Conservation (phyloP, 2,329 filamentous ascomycete genomes). For the Fusarium dimerum region DNA sequence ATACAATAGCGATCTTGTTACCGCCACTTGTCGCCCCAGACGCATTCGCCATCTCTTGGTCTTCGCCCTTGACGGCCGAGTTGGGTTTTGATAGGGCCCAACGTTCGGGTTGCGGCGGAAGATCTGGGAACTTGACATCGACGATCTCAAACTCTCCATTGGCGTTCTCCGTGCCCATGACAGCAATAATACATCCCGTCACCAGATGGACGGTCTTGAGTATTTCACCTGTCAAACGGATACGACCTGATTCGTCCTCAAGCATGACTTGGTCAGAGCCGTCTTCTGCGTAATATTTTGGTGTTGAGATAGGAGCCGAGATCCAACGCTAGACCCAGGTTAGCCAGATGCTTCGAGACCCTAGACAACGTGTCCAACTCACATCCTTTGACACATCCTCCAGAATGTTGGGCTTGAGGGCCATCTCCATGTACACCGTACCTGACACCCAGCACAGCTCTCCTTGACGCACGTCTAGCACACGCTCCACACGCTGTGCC, state of each 20-base stretch:
- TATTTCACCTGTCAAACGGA: slow-evolving; percentile 73
- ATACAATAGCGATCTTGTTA: slow-evolving; percentile 81
- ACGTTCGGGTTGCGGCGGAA: slow-evolving; percentile 77
- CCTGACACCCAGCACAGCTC: slow-evolving; percentile 94
- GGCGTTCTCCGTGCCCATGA: slow-evolving; percentile 88
- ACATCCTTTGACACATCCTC: slow-evolving; percentile 95
- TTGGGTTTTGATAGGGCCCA: slow-evolving; percentile 67
- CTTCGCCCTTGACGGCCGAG: slow-evolving; percentile 41
- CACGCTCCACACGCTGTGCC: slow-evolving; percentile 77
- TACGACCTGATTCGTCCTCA: slow-evolving; percentile 91
- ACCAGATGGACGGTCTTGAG: slow-evolving; percentile 73
- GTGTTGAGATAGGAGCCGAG: slow-evolving; percentile 72
- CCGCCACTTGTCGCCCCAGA: slow-evolving; percentile 38
- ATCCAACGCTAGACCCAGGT: slow-evolving; percentile 72
- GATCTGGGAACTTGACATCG: slow-evolving; percentile 84
- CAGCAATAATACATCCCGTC: slow-evolving; percentile 92
- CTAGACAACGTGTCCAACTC: slow-evolving; percentile 26
- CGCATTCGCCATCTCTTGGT: slow-evolving; percentile 59
- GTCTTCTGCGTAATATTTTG: slow-evolving; percentile 72
- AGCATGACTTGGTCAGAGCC: slow-evolving; percentile 73
- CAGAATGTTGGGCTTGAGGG: slow-evolving; percentile 91
- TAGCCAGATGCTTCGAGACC: not conserved
- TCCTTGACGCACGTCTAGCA: slow-evolving; percentile 93
- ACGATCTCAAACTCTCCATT: slow-evolving; percentile 92
- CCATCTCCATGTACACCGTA: slow-evolving; percentile 97